Base-by-base conservation (phyloP, 345 rosid species). In the Leavenworthia alabamica region DNA sequence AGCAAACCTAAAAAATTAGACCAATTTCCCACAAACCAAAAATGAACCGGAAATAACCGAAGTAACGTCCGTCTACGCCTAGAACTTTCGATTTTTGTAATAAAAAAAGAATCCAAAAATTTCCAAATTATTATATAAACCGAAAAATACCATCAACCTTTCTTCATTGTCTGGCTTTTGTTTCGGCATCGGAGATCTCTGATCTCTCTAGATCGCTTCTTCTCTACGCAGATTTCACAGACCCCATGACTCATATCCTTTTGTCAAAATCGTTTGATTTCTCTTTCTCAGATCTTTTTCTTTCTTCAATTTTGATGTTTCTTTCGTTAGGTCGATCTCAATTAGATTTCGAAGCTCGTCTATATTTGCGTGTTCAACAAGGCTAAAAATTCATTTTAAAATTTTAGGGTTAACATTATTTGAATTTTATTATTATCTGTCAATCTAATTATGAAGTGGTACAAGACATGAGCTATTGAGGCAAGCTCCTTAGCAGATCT, bases 231-330 rank as follows among this genome's bases (percentile, higher is more conserved):
- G 54, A n/a, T 59, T 6, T 42, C 62, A n/a, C n/a, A 44, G 7
- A n/a, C 33, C 9, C 56, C 36, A 70, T 70, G 74, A 70, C 74
- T 70, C 68, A 62, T 70, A 70, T 70, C 74, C 63, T 70, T 70
- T 11, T 33, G n/a, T n/a, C n/a, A 46, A 0, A 6, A 26, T 61
- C 49, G 17, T 26, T 27, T 26, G 1, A 7, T 29, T 22, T 52
- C 22, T 16, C 23, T 1, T 35, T 5, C 28, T 31, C 19, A 19
- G 16, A 36, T 66, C 56, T 14, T 1, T 54, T 44, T 65, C 45
- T 44, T 4, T 8, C 36, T 17, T 13, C 11, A 49, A n/a, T 0
- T 49, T 59, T 28, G 28, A 41, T 51, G 13, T n/a, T 35, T 35
- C 39, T 3, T 11, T 11, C 4, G 3, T 13, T 27, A 27, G n/a